phyloP scores from a whole-genome alignment of 2,329 filamentous ascomycete genomes.

The Penicillium sp. region DNA sequence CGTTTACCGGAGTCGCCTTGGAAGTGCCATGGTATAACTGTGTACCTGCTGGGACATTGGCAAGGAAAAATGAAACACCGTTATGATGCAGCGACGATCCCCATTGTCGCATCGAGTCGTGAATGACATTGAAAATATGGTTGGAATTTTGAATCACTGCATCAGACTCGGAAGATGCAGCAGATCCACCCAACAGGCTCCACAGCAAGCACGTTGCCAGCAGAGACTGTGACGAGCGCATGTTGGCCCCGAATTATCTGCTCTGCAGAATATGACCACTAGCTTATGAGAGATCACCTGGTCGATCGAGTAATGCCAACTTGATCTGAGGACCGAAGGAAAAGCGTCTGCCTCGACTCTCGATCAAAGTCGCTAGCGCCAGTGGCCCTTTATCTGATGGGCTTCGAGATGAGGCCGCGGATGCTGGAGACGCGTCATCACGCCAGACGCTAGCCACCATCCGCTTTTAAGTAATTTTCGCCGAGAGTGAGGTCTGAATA shows the following conservation, averaged over 20 bases:
- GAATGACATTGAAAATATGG: constrained; percentile 72
- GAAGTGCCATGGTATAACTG: constrained; percentile 68
- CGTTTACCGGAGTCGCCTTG: constrained; percentile 51
- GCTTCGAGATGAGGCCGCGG: constrained; percentile 1
- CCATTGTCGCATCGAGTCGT: constrained; percentile 74
- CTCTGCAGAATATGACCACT: background rate
- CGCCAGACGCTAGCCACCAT: constrained; percentile 4
- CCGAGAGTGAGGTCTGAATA: constrained; percentile 1
- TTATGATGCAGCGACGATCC: constrained; percentile 74
- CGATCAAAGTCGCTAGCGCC: background rate
- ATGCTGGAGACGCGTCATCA: constrained; percentile 16
- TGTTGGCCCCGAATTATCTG: background rate
- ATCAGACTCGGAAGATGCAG: constrained; percentile 39
- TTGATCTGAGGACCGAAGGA: background rate
- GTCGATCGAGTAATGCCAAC: background rate
- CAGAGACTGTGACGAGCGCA: constrained; percentile 17
- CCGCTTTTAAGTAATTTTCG: constrained; percentile 12
- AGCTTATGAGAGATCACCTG: background rate
- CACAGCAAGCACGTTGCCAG: constrained; percentile 15
- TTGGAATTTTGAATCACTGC: constrained; percentile 54
- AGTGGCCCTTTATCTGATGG: constrained; percentile 7
- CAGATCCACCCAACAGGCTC: constrained; percentile 12
- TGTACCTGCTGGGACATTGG: constrained; percentile 65
- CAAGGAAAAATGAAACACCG: constrained; percentile 72
- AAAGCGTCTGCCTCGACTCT: background rate